A percentile compares a stretch with the other conserved stretches of the same genome.
Evolutionary conservation across 106 monocot species (phyloP).

Genomic region (Phalaenopsis aphrodite): DNA sequence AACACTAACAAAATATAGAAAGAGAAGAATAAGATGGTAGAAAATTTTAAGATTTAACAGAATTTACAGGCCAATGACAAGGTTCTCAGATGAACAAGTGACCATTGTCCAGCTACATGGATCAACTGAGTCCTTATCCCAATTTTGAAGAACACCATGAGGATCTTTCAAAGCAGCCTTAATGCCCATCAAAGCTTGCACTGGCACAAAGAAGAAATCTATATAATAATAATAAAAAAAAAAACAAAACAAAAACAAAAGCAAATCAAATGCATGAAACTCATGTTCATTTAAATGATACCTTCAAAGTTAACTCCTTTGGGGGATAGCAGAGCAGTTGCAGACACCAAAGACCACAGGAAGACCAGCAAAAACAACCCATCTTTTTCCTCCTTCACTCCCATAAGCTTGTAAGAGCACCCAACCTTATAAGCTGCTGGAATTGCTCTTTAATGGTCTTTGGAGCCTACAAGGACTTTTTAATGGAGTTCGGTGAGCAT

Average conservation of each 20-base stretch:
- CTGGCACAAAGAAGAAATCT: constrained; percentile 12
- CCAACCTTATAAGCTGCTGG: background rate
- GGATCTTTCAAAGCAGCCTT: constrained; percentile 36
- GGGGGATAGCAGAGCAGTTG: constrained; percentile 32
- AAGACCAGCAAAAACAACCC: constrained; percentile 12
- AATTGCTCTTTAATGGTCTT: background rate
- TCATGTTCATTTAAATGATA: constrained; percentile 2
- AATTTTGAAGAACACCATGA: constrained; percentile 36
- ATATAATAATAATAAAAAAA: too few species aligned
- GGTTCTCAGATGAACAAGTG: constrained; percentile 37
- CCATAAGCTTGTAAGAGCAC: background rate
- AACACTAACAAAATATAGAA: background rate
- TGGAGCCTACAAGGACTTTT: background rate
- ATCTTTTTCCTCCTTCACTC: background rate
- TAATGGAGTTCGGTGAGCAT: constrained; percentile 1
- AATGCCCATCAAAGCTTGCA: constrained; percentile 46
- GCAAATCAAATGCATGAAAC: background rate
- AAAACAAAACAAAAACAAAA: background rate
- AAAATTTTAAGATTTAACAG: background rate
- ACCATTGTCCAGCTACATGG: constrained; percentile 60
- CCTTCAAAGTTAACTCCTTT: constrained; percentile 52
- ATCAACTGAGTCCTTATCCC: constrained; percentile 53
- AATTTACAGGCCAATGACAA: constrained; percentile 42
- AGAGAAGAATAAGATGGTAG: background rate
- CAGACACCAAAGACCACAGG: constrained; percentile 15